phyloP scores from a whole-genome alignment of 257 asterid species.

The Salvia splendens region DNA sequence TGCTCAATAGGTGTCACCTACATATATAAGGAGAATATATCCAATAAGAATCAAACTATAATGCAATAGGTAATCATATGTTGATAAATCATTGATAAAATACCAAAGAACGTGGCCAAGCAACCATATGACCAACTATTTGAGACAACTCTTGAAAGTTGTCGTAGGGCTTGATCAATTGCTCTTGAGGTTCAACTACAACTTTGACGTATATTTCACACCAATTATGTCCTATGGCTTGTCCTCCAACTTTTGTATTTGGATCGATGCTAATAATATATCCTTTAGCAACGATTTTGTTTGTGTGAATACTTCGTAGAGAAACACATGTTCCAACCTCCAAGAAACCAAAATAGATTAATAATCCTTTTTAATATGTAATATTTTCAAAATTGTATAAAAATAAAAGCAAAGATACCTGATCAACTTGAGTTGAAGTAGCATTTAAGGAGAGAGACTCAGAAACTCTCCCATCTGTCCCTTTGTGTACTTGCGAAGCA shows the following conservation, averaged over 20 bases:
- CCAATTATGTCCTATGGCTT: background rate
- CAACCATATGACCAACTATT: background rate
- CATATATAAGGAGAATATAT: too few species aligned
- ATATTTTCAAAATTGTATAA: too few species aligned
- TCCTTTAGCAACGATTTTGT: background rate
- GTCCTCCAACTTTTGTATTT: conserved; percentile 10
- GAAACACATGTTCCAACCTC: conserved; percentile 3
- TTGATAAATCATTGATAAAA: too few species aligned
- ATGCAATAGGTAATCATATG: too few species aligned
- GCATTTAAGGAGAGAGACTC: background rate
- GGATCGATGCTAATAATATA: background rate
- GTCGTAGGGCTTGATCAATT: conserved; percentile 1
- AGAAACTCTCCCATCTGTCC: background rate
- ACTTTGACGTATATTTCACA: background rate
- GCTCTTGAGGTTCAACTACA: background rate
- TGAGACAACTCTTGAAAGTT: conserved; percentile 1
- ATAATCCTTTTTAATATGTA: too few species aligned
- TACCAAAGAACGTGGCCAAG: too few species aligned
- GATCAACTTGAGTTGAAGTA: background rate
- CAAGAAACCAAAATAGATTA: background rate
- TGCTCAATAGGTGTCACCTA: too few species aligned
- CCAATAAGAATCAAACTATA: too few species aligned
- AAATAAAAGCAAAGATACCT: background rate
- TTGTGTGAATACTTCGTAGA: background rate
- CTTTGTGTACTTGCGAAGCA: too few species aligned